phyloP scores from a whole-genome alignment of 805 yeast species.

The Cyberlindnera mrakii region DNA sequence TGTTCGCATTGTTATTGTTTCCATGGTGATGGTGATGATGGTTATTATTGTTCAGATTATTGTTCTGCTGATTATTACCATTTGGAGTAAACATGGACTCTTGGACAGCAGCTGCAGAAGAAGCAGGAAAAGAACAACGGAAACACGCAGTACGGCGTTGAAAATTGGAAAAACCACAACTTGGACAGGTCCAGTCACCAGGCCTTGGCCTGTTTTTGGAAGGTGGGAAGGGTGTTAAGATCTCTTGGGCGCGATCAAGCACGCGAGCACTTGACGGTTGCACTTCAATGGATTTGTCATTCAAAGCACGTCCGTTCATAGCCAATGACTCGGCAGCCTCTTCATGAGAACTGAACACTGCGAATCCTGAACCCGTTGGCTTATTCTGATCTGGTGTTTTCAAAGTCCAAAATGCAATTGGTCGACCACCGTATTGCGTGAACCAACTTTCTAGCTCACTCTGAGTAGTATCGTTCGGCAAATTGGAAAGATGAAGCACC shows the following conservation, averaged over 20 bases:
- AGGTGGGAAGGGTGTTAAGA: slow-evolving; percentile 79
- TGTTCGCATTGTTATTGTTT: slow-evolving; percentile 15
- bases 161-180: slow-evolving; percentile 91
- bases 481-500: slow-evolving; percentile 72
- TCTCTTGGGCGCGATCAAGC: slow-evolving; percentile 75
- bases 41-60: slow-evolving; percentile 9
- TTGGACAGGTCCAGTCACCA: slow-evolving; percentile 97
- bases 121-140: slow-evolving; percentile 84
- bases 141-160: slow-evolving; percentile 93
- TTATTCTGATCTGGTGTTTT: slow-evolving; percentile 52
- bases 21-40: background rate
- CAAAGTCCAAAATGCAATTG: slow-evolving; percentile 85
- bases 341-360: slow-evolving; percentile 76
- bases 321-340: slow-evolving; percentile 76
- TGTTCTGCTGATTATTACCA: slow-evolving; percentile 6
- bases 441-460: slow-evolving; percentile 89
- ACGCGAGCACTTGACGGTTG: slow-evolving; percentile 80
- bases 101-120: slow-evolving; percentile 64
- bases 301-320: slow-evolving; percentile 71
- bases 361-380: slow-evolving; percentile 69
- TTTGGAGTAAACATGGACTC: slow-evolving; percentile 35
- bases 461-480: slow-evolving; percentile 84
- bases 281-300: slow-evolving; percentile 73
- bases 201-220: slow-evolving; percentile 87
- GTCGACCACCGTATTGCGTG: slow-evolving; percentile 78